These are phyloP conservation scores for Argentina anserina DNA, from an alignment of 306 rosid species.

Conservation along the genomic window DNA sequence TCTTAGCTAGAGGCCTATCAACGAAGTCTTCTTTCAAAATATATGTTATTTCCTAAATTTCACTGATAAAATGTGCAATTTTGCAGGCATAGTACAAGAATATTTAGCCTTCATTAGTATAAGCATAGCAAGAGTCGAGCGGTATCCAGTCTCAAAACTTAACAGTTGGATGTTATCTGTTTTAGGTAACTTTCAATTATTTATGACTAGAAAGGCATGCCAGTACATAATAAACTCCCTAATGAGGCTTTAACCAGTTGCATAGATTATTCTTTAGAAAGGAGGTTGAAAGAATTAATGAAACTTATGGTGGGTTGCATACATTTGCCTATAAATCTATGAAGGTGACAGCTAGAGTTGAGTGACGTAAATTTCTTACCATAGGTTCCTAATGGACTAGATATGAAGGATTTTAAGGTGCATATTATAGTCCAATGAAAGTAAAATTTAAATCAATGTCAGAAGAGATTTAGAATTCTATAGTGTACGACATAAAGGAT, in stretches of 20 bases:
- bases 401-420: neutral
- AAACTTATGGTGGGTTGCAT: neutral
- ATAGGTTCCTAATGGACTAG: neutral
- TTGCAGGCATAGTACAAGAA: neutral
- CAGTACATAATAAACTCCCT: neutral
- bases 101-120: neutral
- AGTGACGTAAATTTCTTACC: neutral
- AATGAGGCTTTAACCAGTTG: neutral
- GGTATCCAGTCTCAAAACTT: neutral
- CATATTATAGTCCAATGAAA: neutral
- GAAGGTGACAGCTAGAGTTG: neutral
- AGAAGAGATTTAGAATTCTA: neutral
- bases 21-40: neutral
- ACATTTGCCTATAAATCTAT: neutral
- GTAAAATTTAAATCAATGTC: neutral
- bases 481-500: slow-evolving; percentile 46
- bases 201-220: neutral
- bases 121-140: neutral
- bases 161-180: neutral
- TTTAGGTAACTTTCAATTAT: neutral
- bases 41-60: neutral
- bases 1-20: neutral
- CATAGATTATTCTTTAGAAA: neutral
- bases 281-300: neutral
- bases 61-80: neutral